Evolutionary conservation across 805 yeast species (phyloP).

Genomic region (Kazachstania psychrophila): DNA sequence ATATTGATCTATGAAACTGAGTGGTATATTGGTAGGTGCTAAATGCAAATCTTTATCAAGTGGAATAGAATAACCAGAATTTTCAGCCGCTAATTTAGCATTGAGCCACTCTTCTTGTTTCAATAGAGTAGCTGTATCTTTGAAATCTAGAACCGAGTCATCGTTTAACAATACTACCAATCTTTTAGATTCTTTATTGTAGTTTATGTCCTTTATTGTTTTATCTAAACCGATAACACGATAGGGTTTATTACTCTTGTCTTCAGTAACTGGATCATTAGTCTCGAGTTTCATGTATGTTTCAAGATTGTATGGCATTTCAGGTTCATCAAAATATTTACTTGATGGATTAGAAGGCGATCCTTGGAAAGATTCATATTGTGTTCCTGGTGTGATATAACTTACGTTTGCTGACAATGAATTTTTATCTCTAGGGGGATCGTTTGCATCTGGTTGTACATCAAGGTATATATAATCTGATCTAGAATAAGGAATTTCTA

Average conservation of each 20-base stretch:
- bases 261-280: neutral
- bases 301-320: neutral
- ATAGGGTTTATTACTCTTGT: neutral
- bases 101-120: neutral
- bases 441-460: too few relatives aligned
- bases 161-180: neutral
- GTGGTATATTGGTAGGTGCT: too few relatives aligned
- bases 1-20: too few relatives aligned
- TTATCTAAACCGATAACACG: neutral
- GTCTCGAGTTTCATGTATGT: neutral
- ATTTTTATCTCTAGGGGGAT: too few relatives aligned
- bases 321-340: neutral
- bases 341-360: neutral
- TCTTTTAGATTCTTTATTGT: neutral
- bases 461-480: too few relatives aligned
- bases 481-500: too few relatives aligned
- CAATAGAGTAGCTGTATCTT: neutral
- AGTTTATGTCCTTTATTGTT: slow-evolving; percentile 1
- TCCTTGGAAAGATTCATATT: neutral
- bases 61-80: neutral
- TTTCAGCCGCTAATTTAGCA: too few relatives aligned
- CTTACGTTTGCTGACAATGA: too few relatives aligned
- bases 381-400: too few relatives aligned
- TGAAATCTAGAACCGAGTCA: neutral
- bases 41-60: too few relatives aligned